Evolutionary conservation across 176 grass and related monocot genomes (phyloP), one percentile per base, ranked within the genome.

Genomic region (Phoenix dactylifera): DNA sequence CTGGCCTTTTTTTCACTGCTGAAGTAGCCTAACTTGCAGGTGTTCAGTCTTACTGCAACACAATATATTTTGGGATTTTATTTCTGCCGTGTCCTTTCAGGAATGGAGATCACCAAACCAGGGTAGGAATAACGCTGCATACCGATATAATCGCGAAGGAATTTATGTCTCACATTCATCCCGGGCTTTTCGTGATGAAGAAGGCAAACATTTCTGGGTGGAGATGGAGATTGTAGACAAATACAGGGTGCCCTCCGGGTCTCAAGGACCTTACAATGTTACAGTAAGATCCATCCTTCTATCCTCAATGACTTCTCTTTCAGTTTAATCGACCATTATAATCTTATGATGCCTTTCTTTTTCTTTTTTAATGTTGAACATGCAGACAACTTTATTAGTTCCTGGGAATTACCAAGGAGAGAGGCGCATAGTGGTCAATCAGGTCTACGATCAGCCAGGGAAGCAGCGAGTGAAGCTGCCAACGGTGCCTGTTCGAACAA

Each of bases 371-470:
- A 32, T 72, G 32, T 72, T 50, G 69, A 61, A 79, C 15, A 24
- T 84, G 71, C 76, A 98, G 93, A 76, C 86, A 77, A 92, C 84
- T 72, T 67, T 98, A 60, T 82, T 92, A 62, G 93, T 92, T 71
- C 87, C 93, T 9, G 87, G 93, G 59, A 88, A 98, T 69, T 98
- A 98, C 71, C 93, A 92, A 77, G 93, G 93, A 52, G 87, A 91
- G 44, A 88, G 84, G 62, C 82, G 74, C 17, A 85, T 97, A 50
- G 63, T 80, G 24, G 44, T 85, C 25, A 92, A 76, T 62, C 5
- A 73, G 18, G 24, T 86, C 32, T 92, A 92, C n/a, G 53, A 83
- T 56, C 60, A 81, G 25, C 81, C 84, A 5, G 93, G 93, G 50
- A 91, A 86, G 70, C 79, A 89, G 51, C 62, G 81, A 53, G 75